phyloP scores from a whole-genome alignment of 495 filamentous ascomycete genomes.

The Hypoxylon subgilvum region DNA sequence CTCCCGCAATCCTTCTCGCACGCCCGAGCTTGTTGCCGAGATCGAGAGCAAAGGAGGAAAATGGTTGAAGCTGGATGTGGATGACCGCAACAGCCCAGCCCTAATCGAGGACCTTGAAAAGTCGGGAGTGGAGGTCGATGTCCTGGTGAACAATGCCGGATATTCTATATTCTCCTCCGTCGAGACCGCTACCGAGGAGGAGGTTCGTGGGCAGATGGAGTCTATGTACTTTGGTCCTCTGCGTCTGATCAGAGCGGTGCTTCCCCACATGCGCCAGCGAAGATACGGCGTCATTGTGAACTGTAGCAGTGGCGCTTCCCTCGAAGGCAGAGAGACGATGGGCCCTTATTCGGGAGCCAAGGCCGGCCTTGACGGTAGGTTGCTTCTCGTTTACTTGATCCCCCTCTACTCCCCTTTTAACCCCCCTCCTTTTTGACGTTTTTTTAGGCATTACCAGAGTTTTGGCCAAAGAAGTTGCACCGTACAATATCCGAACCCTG shows the following conservation, averaged over 20 bases:
- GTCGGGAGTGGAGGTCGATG: slow-evolving; percentile 52
- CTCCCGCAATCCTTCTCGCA: slow-evolving; percentile 51
- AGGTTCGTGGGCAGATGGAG: slow-evolving; percentile 55
- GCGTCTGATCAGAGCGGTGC: slow-evolving; percentile 50
- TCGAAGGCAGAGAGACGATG: slow-evolving; percentile 51
- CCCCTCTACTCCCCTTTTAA: background rate
- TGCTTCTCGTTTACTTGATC: background rate
- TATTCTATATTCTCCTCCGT: slow-evolving; percentile 49
- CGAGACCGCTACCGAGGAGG: slow-evolving; percentile 45
- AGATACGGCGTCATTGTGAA: slow-evolving; percentile 55
- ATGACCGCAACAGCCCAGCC: slow-evolving; percentile 29
- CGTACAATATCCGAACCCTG: slow-evolving; percentile 56
- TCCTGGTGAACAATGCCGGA: slow-evolving; percentile 67
- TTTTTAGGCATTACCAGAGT: slow-evolving; percentile 46
- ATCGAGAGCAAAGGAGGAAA: slow-evolving; percentile 50
- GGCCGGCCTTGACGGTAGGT: slow-evolving; percentile 56
- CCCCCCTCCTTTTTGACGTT: background rate
- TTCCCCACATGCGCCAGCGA: slow-evolving; percentile 55
- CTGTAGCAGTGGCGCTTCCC: slow-evolving; percentile 51
- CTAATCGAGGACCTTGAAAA: slow-evolving; percentile 30
- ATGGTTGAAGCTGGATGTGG: slow-evolving; percentile 54
- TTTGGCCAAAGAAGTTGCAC: slow-evolving; percentile 56
- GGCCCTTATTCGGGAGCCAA: slow-evolving; percentile 57
- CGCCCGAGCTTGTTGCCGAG: slow-evolving; percentile 50
- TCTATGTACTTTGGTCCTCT: slow-evolving; percentile 58